Evolutionary conservation across 163 green algal species (phyloP).

Genomic region (Chlorella variabilis): DNA sequence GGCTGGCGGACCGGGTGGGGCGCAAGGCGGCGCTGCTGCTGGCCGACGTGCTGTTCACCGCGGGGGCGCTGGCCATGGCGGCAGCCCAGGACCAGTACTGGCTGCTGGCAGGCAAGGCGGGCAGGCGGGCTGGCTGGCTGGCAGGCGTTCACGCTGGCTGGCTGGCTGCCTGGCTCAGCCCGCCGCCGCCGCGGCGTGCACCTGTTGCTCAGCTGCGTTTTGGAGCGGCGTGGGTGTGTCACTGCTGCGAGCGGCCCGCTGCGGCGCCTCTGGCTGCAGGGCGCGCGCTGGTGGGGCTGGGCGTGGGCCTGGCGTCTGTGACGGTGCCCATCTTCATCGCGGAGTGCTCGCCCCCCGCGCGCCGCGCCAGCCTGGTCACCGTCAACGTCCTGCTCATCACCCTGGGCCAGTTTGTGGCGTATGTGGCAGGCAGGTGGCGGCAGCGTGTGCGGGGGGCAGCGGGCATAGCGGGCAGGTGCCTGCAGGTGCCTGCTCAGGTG

Average conservation of each 20-base stretch:
- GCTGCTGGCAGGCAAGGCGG: slow-evolving; percentile 53
- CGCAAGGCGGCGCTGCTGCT: slow-evolving; percentile 49
- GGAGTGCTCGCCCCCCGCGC: slow-evolving; percentile 34
- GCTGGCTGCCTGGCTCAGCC: too few relatives aligned
- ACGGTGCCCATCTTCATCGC: slow-evolving; percentile 68
- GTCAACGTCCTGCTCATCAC: slow-evolving; percentile 71
- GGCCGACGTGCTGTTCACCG: slow-evolving; percentile 64
- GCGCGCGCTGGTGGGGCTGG: slow-evolving; percentile 63
- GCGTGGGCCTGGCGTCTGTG: slow-evolving; percentile 67
- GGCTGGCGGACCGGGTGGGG: slow-evolving; percentile 55
- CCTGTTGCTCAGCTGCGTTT: background rate
- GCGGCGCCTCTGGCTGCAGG: slow-evolving; percentile 51
- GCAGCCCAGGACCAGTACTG: slow-evolving; percentile 27
- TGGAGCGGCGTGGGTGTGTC: too few relatives aligned
- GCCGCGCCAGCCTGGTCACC: slow-evolving; percentile 58
- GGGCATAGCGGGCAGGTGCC: too few relatives aligned
- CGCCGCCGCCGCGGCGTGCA: too few relatives aligned
- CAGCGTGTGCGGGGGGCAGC: too few relatives aligned
- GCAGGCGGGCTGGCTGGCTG: too few relatives aligned
- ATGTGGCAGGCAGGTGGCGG: slow-evolving; percentile 49
- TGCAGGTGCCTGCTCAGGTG: too few relatives aligned
- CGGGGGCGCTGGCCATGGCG: slow-evolving; percentile 62
- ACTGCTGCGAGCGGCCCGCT: too few relatives aligned
- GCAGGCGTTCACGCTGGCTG: background rate
- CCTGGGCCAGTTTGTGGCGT: slow-evolving; percentile 76